These are phyloP conservation scores for Pyrenochaeta sp. DNA, from an alignment of 2,329 filamentous ascomycete genomes.

Conservation along the genomic window DNA sequence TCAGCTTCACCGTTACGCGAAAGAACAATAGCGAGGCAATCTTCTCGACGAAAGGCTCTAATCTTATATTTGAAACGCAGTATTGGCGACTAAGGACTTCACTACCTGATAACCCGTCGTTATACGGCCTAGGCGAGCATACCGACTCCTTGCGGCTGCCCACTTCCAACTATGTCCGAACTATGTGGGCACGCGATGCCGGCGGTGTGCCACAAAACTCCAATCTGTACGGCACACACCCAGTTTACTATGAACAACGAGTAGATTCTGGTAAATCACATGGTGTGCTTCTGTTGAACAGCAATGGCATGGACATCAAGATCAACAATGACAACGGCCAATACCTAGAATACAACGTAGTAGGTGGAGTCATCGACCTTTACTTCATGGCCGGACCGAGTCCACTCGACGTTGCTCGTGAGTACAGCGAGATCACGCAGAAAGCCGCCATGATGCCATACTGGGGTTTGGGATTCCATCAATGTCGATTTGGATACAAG, in stretches of 20 bases:
- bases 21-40: constrained; percentile 65
- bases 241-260: constrained; percentile 77
- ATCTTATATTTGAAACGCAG: constrained; percentile 77
- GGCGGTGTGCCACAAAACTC: constrained; percentile 66
- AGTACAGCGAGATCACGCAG: constrained; percentile 58
- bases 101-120: constrained; percentile 71
- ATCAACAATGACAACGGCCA: constrained; percentile 72
- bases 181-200: constrained; percentile 74
- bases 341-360: constrained; percentile 79
- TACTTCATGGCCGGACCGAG: constrained; percentile 60
- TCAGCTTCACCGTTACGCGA: constrained; percentile 71
- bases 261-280: constrained; percentile 49
- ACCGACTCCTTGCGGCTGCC: constrained; percentile 73
- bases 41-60: constrained; percentile 74
- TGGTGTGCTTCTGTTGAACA: constrained; percentile 46
- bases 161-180: constrained; percentile 73
- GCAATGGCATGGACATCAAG: constrained; percentile 72
- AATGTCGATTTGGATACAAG: constrained; percentile 58
- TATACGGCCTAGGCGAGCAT: constrained; percentile 83
- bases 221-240: constrained; percentile 78
- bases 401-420: constrained; percentile 56
- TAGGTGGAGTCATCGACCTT: constrained; percentile 78
- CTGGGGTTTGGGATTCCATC: constrained; percentile 61
- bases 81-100: constrained; percentile 76
- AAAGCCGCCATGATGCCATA: constrained; percentile 60